Base-by-base conservation (phyloP, 495 filamentous ascomycete genomes). In the Neurospora cerealis region DNA sequence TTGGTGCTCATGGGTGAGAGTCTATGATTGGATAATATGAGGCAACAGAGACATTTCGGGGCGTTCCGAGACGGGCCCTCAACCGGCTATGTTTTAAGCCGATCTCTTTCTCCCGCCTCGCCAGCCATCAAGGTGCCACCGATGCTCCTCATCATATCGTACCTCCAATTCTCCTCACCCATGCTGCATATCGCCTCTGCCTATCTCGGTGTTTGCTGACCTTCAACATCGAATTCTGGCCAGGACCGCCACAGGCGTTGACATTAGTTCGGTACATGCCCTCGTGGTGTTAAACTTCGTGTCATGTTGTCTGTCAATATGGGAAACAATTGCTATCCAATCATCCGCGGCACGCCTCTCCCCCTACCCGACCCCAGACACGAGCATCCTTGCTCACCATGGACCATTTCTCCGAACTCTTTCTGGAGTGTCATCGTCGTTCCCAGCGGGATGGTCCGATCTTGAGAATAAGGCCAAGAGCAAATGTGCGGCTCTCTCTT, bases 21-120 rank as follows among this genome's bases (percentile, higher is more conserved):
- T 36, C 72, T 19, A 34, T 80, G 77, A 76, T 74, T 79, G 77
- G 74, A 19, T 19, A 34, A 19, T 4, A 7, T 66, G 54, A 66
- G 54, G 15, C 54, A 66, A 17, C 7, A 66, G 54, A 32, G 28
- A 34, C 54, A 60, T 28, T 19, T 66, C 28, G 28, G 28, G 54
- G 54, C 15, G 6, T 28, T 66, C 54, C 54, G 54, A 66, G 54
- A 66, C 28, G 28, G 54, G 15, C 28, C 28, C 7, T 34, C 28
- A 32, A 19, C 28, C 54, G 54, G 28, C 28, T 36, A 66, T 66
- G 54, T 19, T 66, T 34, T 34, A 66, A 54, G 28, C 28, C 28
- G 54, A 66, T 66, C 54, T 66, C 54, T 19, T 66, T 36, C 54
- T 66, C 54, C 54, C 54, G 54, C 54, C 54, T 34, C 28, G 54